Conservation (phyloP, 768 basidiomycete species). For the Pisolithus tinctorius region DNA sequence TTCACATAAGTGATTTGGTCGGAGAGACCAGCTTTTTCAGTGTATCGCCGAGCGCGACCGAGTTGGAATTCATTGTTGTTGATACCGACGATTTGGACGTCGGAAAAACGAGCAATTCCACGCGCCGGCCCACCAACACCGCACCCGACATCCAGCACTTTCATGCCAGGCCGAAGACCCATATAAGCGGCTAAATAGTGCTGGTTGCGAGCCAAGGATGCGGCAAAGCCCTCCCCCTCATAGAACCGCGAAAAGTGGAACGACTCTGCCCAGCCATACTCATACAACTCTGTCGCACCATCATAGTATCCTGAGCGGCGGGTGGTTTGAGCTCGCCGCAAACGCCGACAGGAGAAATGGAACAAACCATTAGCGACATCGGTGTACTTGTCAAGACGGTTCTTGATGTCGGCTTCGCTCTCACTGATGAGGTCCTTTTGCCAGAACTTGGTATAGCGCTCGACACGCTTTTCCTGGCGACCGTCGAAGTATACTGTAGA, state of each 20-base stretch:
- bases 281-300: slow-evolving; percentile 91
- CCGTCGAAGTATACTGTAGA: slow-evolving; percentile 41
- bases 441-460: slow-evolving; percentile 90
- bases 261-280: slow-evolving; percentile 85
- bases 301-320: slow-evolving; percentile 81
- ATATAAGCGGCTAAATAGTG: slow-evolving; percentile 93
- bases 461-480: slow-evolving; percentile 61
- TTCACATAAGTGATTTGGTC: slow-evolving; percentile 76
- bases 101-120: slow-evolving; percentile 88
- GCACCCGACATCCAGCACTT: slow-evolving; percentile 96
- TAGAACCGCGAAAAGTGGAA: slow-evolving; percentile 99
- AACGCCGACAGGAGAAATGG: background rate
- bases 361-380: slow-evolving; percentile 87
- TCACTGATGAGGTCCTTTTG: slow-evolving; percentile 75
- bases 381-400: slow-evolving; percentile 75
- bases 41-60: slow-evolving; percentile 77
- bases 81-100: slow-evolving; percentile 75
- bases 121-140: slow-evolving; percentile 97
- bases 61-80: slow-evolving; percentile 98
- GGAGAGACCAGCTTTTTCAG: slow-evolving; percentile 66
- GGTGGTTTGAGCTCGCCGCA: background rate
- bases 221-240: slow-evolving; percentile 75
- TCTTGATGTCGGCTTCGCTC: slow-evolving; percentile 53
- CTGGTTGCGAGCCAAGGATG: slow-evolving; percentile 85
- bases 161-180: slow-evolving; percentile 82